Base-by-base conservation (phyloP, 371 early-diverging fungal genomes). In the Fennellomyces sp. region DNA sequence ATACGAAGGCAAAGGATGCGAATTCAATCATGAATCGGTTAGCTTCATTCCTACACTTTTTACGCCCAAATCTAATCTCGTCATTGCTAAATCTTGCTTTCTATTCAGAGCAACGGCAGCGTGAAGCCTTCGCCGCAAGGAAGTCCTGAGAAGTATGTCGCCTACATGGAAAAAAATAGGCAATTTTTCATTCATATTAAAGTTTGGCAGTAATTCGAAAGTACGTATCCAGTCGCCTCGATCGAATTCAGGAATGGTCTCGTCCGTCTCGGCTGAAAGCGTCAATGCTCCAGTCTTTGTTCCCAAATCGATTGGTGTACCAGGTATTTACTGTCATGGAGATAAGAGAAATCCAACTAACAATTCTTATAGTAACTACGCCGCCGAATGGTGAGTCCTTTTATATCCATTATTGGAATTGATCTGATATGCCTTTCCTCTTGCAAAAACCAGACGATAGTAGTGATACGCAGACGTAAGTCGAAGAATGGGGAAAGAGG, bases 1-100 rank as follows among this genome's bases (percentile, higher is more conserved):
- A 72, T 91, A 74, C 58, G 90, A 93, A 78, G 82, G 83, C 60
- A 88, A 88, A 61, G 93, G 95, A 2, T 94, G 95, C 74, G 89
- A 90, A 74, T 94, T 91, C 72, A 89, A 88, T 57, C 95, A 94
- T 61, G 89, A 90, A 48, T 68, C 69, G 54, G 90, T 88, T 78
- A 56, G 76, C 68, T 15, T 36, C 25, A 57, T 33, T 2, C 17
- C n/a, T n/a, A n/a, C n/a, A n/a, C n/a, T n/a, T n/a, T n/a, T n/a
- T n/a, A n/a, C n/a, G n/a, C n/a, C n/a, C n/a, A n/a, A n/a, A n/a
- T n/a, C n/a, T n/a, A n/a, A n/a, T n/a, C n/a, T n/a, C n/a, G n/a
- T n/a, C n/a, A n/a, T n/a, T n/a, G n/a, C n/a, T n/a, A n/a, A n/a
- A n/a, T n/a, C n/a, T n/a, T n/a, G n/a, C n/a, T n/a, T n/a, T n/a